Evolutionary conservation across 306 rosid genomes (phyloP).

Genomic region (Canavalia ensiformis): DNA sequence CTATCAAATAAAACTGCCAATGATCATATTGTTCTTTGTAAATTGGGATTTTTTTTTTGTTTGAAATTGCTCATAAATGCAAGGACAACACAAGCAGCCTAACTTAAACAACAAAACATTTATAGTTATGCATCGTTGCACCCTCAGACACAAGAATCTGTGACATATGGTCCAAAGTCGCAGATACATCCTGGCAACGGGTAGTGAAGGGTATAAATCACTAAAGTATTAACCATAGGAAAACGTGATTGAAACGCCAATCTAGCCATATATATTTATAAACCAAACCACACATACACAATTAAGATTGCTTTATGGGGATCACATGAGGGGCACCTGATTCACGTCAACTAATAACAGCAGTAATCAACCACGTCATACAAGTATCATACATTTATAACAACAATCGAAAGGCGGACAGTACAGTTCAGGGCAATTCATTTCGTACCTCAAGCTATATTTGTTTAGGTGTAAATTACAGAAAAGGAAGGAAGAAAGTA

Average conservation of each 20-base stretch:
- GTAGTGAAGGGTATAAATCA: conserved; percentile 4
- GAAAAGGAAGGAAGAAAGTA: too few species aligned
- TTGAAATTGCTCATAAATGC: background rate
- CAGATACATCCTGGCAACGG: background rate
- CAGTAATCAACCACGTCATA: conserved; percentile 33
- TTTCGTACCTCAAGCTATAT: background rate
- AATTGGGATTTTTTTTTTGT: background rate
- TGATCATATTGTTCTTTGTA: background rate
- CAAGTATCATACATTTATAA: conserved; percentile 3
- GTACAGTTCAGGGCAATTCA: conserved; percentile 20
- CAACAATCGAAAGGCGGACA: conserved; percentile 13
- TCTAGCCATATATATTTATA: background rate
- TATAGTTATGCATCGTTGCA: background rate
- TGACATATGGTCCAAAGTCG: conserved; percentile 9
- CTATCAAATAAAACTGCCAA: background rate
- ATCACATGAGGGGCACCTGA: background rate
- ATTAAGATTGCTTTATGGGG: background rate
- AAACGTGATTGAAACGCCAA: background rate
- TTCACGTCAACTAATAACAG: background rate
- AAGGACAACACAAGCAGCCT: background rate
- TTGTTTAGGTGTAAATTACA: too few species aligned
- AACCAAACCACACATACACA: background rate
- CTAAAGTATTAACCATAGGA: background rate
- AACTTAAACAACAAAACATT: conserved; percentile 26
- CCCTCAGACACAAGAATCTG: background rate